A percentile compares a stretch with the other conserved stretches of the same genome.
Evolutionary conservation across 345 rosid species (phyloP).

Genomic region (Eutrema yunnanense): DNA sequence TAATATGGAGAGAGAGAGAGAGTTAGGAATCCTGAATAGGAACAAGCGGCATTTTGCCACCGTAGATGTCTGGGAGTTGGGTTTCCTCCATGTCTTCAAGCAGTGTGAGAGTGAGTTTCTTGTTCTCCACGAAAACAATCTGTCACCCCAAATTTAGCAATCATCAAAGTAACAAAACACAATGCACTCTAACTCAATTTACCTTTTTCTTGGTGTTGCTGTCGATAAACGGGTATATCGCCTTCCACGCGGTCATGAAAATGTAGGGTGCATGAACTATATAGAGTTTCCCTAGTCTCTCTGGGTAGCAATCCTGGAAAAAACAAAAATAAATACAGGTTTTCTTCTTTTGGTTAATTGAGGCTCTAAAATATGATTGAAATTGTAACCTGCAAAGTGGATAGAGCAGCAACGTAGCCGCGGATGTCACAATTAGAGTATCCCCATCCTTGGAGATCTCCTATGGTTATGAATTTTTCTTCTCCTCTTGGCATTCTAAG

Average conservation of each 20-base stretch:
- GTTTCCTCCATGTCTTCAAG: constrained; percentile 68
- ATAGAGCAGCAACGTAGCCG: constrained; percentile 61
- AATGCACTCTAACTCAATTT: background rate
- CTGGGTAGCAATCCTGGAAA: constrained; percentile 70
- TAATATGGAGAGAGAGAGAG: background rate
- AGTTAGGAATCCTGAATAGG: constrained; percentile 56
- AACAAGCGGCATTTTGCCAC: constrained; percentile 61
- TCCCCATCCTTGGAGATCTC: constrained; percentile 90
- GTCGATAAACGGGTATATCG: constrained; percentile 77
- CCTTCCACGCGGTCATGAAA: constrained; percentile 91
- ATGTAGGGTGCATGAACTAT: constrained; percentile 70
- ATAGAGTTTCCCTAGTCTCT: constrained; percentile 70
- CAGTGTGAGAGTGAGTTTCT: constrained; percentile 51
- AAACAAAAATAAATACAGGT: background rate
- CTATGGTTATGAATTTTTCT: constrained; percentile 65
- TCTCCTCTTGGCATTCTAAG: constrained; percentile 64
- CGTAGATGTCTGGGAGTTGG: constrained; percentile 74
- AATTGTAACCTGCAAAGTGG: constrained; percentile 64
- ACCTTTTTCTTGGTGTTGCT: constrained; percentile 82
- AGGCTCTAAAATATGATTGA: background rate
- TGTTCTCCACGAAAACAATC: constrained; percentile 82
- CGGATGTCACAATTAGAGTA: constrained; percentile 68
- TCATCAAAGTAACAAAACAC: background rate
- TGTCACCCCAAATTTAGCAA: constrained; percentile 16
- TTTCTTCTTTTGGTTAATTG: too few relatives aligned